These are phyloP conservation scores for Sphaerulina musiva DNA, from an alignment of 2,329 filamentous ascomycete species.

Conservation along the genomic window DNA sequence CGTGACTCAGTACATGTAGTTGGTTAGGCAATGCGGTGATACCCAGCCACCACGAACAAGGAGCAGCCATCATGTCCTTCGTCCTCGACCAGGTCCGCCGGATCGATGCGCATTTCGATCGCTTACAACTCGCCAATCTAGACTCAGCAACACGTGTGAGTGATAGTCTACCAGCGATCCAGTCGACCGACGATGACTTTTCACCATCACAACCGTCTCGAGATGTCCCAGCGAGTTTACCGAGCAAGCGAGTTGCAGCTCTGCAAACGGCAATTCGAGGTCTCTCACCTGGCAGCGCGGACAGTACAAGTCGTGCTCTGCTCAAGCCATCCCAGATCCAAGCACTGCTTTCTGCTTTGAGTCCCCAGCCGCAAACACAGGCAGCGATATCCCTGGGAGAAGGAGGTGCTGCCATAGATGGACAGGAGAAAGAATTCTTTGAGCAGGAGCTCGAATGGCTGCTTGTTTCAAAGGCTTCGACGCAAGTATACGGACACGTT, in stretches of 20 bases:
- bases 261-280: conserved; percentile 30
- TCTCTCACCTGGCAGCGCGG: conserved; percentile 24
- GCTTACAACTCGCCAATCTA: conserved; percentile 45
- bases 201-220: background rate
- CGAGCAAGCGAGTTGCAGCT: conserved; percentile 27
- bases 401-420: conserved; percentile 1
- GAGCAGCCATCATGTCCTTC: conserved; percentile 31
- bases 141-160: conserved; percentile 13
- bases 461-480: conserved; percentile 79
- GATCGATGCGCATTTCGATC: conserved; percentile 54
- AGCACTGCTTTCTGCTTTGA: conserved; percentile 11
- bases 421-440: conserved; percentile 41
- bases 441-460: conserved; percentile 85
- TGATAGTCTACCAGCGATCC: background rate
- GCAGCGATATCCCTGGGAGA: conserved; percentile 12
- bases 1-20: background rate
- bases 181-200: conserved; percentile 6
- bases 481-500: conserved; percentile 81
- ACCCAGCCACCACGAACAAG: background rate
- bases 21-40: background rate
- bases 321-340: conserved; percentile 16
- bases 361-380: conserved; percentile 12
- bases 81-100: conserved; percentile 46
- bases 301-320: conserved; percentile 19
- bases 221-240: conserved; percentile 5